Evolutionary conservation across 2,329 filamentous ascomycete genomes (phyloP).

Genomic region (Pezicula carpinea): DNA sequence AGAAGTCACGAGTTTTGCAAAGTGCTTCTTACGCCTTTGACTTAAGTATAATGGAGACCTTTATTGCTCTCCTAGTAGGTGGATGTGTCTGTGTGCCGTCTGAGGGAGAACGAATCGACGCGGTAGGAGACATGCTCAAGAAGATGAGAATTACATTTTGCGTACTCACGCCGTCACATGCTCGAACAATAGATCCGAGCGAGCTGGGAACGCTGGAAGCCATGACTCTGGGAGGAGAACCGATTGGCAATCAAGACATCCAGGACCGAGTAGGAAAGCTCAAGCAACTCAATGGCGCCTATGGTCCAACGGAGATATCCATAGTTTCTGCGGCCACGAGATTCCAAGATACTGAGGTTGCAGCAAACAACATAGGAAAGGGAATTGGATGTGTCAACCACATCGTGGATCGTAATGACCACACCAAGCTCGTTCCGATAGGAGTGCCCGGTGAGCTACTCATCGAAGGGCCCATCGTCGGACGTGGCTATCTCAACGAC

Average conservation of each 20-base stretch:
- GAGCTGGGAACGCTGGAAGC: slow-evolving; percentile 17
- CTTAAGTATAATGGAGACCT: slow-evolving; percentile 31
- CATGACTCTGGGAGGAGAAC: slow-evolving; percentile 25
- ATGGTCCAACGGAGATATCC: slow-evolving; percentile 31
- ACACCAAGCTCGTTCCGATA: slow-evolving; percentile 15
- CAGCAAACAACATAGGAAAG: slow-evolving; percentile 15
- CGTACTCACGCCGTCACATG: slow-evolving; percentile 26
- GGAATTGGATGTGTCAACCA: slow-evolving; percentile 25
- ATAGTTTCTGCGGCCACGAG: slow-evolving; percentile 5
- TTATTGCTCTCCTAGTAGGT: slow-evolving; percentile 29
- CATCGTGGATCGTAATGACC: slow-evolving; percentile 28
- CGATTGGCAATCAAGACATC: slow-evolving; percentile 33
- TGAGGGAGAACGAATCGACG: slow-evolving; percentile 33
- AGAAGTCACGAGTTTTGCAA: slow-evolving; percentile 16
- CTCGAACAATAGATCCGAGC: slow-evolving; percentile 18
- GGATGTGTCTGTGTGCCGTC: slow-evolving; percentile 36
- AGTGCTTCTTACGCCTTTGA: slow-evolving; percentile 32
- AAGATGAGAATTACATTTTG: slow-evolving; percentile 20
- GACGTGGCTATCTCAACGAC: slow-evolving; percentile 56
- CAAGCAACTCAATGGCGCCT: slow-evolving; percentile 37
- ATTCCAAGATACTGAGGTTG: slow-evolving; percentile 1
- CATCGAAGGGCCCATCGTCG: slow-evolving; percentile 49
- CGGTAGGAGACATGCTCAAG: slow-evolving; percentile 28
- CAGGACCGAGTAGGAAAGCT: slow-evolving; percentile 31
- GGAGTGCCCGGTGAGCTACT: slow-evolving; percentile 24